Conservation (phyloP, 139 green algal species). For the Chlamydomonas asymmetrica region DNA sequence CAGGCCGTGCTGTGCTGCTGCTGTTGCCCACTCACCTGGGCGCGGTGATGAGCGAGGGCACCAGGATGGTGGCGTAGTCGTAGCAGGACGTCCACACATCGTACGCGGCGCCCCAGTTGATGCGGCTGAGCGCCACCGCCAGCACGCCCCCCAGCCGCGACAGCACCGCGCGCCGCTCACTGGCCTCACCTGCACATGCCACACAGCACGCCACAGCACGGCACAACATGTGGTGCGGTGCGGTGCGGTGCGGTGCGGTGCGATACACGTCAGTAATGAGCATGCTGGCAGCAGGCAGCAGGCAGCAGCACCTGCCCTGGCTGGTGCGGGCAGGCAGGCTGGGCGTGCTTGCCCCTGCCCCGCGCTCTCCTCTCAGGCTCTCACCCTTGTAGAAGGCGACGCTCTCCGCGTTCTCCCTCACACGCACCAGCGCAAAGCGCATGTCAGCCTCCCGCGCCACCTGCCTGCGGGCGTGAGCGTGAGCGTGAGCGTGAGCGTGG, state of each 20-base stretch:
- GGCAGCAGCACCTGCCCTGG: too few species aligned
- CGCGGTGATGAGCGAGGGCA: constrained; percentile 78
- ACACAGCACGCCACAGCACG: too few species aligned
- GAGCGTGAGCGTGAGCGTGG: too few species aligned
- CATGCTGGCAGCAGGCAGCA: too few species aligned
- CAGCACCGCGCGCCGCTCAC: constrained; percentile 25
- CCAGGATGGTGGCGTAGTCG: constrained; percentile 77
- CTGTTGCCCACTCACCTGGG: constrained; percentile 42
- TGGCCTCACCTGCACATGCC: constrained; percentile 36
- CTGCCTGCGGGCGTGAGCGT: too few species aligned
- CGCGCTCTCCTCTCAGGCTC: too few species aligned
- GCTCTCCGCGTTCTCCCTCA: constrained; percentile 84
- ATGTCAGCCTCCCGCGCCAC: constrained; percentile 84
- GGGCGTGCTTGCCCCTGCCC: too few species aligned
- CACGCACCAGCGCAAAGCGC: constrained; percentile 83
- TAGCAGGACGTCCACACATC: constrained; percentile 75
- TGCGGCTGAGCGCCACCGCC: constrained; percentile 21
- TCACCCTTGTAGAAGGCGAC: constrained; percentile 92
- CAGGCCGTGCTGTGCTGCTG: too few species aligned
- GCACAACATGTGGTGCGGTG: too few species aligned
- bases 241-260: too few species aligned
- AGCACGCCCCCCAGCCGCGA: constrained; percentile 28
- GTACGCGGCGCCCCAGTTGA: constrained; percentile 57
- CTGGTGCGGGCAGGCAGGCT: too few species aligned
- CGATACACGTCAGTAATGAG: too few species aligned